phyloP scores from a whole-genome alignment of 129 eudicot genomes.

The Saposhnikovia divaricata region DNA sequence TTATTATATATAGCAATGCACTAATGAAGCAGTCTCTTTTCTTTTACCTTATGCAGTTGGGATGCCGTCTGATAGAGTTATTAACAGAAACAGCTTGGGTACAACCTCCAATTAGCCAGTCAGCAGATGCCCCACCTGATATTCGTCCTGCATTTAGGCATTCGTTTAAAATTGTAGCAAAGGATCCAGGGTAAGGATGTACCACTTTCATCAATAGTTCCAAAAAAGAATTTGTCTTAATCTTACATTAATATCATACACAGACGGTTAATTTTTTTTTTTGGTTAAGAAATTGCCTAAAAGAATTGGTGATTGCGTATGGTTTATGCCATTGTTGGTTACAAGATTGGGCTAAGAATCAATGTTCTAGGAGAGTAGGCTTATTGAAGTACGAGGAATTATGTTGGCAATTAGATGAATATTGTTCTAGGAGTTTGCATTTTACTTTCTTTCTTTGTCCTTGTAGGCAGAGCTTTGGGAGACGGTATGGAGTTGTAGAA shows the following conservation, averaged over 20 bases:
- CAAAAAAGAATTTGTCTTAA: not conserved
- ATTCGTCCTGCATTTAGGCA: slow-evolving; percentile 93
- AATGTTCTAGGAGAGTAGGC: not conserved
- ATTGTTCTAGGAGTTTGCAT: not conserved
- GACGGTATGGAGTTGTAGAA: slow-evolving; percentile 83
- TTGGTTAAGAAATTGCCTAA: not conserved
- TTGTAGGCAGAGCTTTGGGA: slow-evolving; percentile 37
- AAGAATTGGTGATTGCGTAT: not conserved
- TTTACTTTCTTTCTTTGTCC: slow-evolving; percentile 12
- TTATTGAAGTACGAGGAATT: slow-evolving; percentile 9
- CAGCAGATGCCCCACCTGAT: slow-evolving; percentile 87
- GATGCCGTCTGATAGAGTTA: slow-evolving; percentile 84
- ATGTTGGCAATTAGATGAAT: slow-evolving; percentile 1
- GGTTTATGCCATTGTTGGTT: not conserved
- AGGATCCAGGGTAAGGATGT: slow-evolving; percentile 54
- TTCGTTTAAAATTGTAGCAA: slow-evolving; percentile 43
- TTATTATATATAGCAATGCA: not conserved
- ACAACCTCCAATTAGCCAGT: slow-evolving; percentile 63
- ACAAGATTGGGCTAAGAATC: not conserved
- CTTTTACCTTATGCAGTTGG: slow-evolving; percentile 56
- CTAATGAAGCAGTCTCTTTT: not conserved
- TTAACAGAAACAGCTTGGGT: slow-evolving; percentile 82
- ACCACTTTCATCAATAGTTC: slow-evolving; percentile 1
- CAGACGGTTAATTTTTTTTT: not conserved
- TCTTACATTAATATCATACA: not conserved